A percentile compares a stretch with the other conserved stretches of the same genome.
Evolutionary conservation across 1,139 yeast genomes (phyloP).

Genomic region (Hyphopichia khmerensis): DNA sequence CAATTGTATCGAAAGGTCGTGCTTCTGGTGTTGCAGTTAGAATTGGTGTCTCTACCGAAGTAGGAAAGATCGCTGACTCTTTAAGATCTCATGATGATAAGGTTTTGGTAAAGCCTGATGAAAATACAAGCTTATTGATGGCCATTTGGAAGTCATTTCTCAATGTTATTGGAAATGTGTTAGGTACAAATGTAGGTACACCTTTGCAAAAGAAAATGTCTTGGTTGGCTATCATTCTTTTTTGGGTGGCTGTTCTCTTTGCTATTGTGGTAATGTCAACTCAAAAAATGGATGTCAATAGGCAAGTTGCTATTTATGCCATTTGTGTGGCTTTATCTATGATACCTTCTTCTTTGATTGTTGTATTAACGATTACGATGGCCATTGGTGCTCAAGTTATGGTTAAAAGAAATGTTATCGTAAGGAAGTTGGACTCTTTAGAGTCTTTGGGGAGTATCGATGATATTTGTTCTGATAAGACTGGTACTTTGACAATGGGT

Average conservation of each 20-base stretch:
- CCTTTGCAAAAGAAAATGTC: conserved; percentile 70
- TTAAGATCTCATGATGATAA: conserved; percentile 33
- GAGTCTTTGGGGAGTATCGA: conserved; percentile 81
- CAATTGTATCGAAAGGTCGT: conserved; percentile 74
- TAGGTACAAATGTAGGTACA: conserved; percentile 77
- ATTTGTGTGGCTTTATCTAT: conserved; percentile 79
- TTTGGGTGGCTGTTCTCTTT: conserved; percentile 69
- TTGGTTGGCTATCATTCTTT: conserved; percentile 66
- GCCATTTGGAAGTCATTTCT: conserved; percentile 13
- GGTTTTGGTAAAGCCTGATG: conserved; percentile 27
- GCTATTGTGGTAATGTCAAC: conserved; percentile 83
- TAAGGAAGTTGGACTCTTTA: conserved; percentile 72
- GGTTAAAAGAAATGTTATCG: conserved; percentile 71
- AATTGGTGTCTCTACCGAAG: conserved; percentile 73
- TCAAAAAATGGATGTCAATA: conserved; percentile 63
- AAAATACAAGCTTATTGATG: conserved; percentile 7
- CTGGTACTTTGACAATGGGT: conserved; percentile 81
- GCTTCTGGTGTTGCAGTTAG: conserved; percentile 66
- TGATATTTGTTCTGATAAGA: conserved; percentile 81
- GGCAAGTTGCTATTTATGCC: conserved; percentile 78
- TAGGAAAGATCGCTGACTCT: conserved; percentile 74
- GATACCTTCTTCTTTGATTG: conserved; percentile 82
- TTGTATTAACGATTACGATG: conserved; percentile 81
- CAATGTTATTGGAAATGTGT: conserved; percentile 57
- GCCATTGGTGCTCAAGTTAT: conserved; percentile 82